Evolutionary conservation across 176 grass and related monocot genomes (phyloP).

Genomic region (Pontederia paniculata): DNA sequence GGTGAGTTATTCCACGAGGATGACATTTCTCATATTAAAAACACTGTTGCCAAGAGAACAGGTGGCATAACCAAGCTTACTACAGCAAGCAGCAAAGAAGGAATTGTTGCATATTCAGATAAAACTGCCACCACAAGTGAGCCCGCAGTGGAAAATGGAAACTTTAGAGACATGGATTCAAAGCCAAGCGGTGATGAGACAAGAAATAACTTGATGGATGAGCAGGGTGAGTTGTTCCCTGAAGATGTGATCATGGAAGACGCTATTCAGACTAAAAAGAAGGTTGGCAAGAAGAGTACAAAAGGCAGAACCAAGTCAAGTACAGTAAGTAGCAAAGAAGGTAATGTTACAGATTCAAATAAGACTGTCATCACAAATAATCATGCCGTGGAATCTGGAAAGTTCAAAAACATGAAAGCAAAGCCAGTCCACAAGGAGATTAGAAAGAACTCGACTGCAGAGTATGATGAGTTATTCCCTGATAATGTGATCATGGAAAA

Average conservation of each 20-base stretch:
- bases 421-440: not conserved
- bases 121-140: too few species aligned
- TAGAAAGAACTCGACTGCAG: conserved; percentile 5
- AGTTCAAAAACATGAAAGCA: not conserved
- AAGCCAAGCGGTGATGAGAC: too few species aligned
- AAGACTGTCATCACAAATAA: not conserved
- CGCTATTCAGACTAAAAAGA: too few species aligned
- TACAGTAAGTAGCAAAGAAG: conserved; percentile 16
- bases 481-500: conserved; percentile 9
- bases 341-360: not conserved
- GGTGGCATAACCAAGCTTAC: not conserved
- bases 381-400: not conserved
- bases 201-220: too few species aligned
- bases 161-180: too few species aligned
- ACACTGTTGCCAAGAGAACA: too few species aligned
- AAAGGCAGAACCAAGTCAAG: not conserved
- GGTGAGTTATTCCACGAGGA: not conserved
- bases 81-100: conserved; percentile 23
- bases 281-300: conserved; percentile 18
- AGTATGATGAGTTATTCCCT: not conserved
- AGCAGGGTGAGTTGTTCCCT: too few species aligned
- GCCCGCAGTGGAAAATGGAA: too few species aligned
- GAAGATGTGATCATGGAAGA: too few species aligned
- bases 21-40: conserved; percentile 4
- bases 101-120: not conserved